A percentile compares a stretch with the other conserved stretches of the same genome.
Conservation (phyloP, 2,329 filamentous ascomycete genomes). For the Chaetomium sp. region DNA sequence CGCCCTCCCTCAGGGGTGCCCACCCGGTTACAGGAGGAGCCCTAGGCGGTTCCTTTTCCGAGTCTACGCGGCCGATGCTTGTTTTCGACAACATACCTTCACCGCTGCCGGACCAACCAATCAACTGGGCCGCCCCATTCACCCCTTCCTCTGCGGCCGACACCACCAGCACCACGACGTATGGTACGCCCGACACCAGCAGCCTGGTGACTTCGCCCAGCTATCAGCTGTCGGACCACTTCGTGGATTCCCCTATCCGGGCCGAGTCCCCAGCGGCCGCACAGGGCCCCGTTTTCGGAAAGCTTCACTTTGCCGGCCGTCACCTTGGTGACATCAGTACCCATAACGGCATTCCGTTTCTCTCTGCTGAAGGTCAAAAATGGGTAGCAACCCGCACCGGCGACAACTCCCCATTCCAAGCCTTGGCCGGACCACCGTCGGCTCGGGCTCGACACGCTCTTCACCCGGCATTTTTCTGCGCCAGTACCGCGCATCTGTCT, state of each 20-base stretch:
- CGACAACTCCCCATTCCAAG: constrained; percentile 28
- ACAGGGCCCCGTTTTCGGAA: constrained; percentile 24
- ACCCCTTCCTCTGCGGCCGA: constrained; percentile 2
- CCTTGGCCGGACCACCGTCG: constrained; percentile 13
- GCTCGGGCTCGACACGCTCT: background rate
- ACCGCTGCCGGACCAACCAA: background rate
- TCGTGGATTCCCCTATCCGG: constrained; percentile 1
- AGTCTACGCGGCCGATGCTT: background rate
- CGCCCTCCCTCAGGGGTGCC: background rate
- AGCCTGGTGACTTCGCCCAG: background rate
- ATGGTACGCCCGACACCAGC: background rate
- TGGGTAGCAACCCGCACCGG: constrained; percentile 44
- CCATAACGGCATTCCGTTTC: constrained; percentile 43
- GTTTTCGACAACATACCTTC: background rate
- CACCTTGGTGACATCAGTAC: constrained; percentile 41
- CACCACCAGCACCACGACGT: background rate
- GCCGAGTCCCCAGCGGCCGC: background rate
- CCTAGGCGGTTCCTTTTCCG: background rate
- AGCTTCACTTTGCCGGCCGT: constrained; percentile 42
- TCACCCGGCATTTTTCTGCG: constrained; percentile 13
- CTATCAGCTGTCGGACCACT: constrained; percentile 6
- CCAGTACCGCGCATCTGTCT: background rate
- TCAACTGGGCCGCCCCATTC: background rate
- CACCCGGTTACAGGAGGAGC: background rate
- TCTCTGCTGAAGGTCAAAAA: constrained; percentile 40